Base-by-base conservation (phyloP, 805 yeast species). In the Lachancea meyersii region DNA sequence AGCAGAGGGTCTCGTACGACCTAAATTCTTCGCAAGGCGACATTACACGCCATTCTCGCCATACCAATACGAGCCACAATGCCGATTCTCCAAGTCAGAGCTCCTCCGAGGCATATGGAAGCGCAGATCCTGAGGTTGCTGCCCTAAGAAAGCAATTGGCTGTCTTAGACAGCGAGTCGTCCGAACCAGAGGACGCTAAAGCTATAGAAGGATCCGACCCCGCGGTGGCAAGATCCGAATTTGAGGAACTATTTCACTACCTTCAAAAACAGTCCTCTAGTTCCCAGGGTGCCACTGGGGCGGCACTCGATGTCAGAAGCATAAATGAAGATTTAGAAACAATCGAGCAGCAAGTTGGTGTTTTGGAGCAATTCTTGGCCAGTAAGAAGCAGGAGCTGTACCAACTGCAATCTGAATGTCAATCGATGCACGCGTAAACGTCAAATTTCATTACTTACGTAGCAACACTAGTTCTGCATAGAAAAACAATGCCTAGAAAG, bases 101-200 rank as follows among this genome's bases (percentile, higher is more conserved):
- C n/a, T n/a, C n/a, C 28, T 5, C 28, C 28, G 13, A 11, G 14
- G 13, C 28, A 4, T 14, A 5, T 19, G 63, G 76, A 53, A 88
- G 82, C n/a, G 79, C 87, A 1, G 96, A 88, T 56, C 87, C 97
- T 95, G 97, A 89, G 61, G 87, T 83, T 55, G 94, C 83, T 13
- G 75, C 93, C 52, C 72, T 88, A 50, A 79, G 80, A 64, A 76
- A 89, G 48, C 91, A 88, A 58, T 70, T 91, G 47, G 72, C 79
- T 10, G 86, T 85, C 48, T 64, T 89, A 37, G 95, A 88, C 53
- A 64, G 69, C 7, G 72, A 75, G 45, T 81, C 85, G 2, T 77
- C 76, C 48, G 58, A 62, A 31, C 49, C 59, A 4, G 35, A 26
- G 11, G 19, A 14, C 10, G 63, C 68, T 19, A 60, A 61, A 48